Evolutionary conservation across 2,329 filamentous ascomycete species (phyloP), one percentile per base, ranked within the genome.

Genomic region (Hymenoscyphus fraxineus): DNA sequence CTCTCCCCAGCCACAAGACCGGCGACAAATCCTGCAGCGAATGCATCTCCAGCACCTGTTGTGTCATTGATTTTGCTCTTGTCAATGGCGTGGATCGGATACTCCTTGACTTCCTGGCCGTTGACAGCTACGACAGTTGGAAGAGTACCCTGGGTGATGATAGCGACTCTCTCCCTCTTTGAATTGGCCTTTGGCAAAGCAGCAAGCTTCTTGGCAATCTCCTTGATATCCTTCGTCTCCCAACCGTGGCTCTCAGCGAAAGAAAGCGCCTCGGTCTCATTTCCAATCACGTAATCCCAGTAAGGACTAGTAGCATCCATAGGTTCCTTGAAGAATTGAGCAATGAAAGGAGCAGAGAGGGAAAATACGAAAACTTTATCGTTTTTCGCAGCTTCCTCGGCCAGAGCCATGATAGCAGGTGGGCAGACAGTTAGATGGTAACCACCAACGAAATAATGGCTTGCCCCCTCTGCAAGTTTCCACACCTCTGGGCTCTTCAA

Each of bases 341-440:
- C 83, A 75, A 99, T 97, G 83, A 99, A 99, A 66, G 95, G 95
- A 7, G 95, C 95, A 60, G 92, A 95, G 67, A 99, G 87, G 72
- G 93, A 96, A 72, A 99, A 88, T 73, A 93, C 87, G 78, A 98
- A 96, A 67, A 84, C 83, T 87, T 99, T 99, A 85, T 98, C 89
- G 78, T 92, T 88, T 69, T 84, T 81, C 47, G 92, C 93, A 65
- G 95, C 94, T 80, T 98, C 91, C 79, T 96, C 89, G 71, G 90
- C 94, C 59, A 99, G 85, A 70, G 93, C 92, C 83, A 93, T 83
- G 76, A 97, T 93, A 70, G 95, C 94, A 27, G 90, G 88, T 56
- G 94, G 92, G 80, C 89, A 97, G 75, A 99, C 95, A 54, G 95
- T 99, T 83, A 99, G 86, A 83, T 99, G 95, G 83, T 93, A 99